Evolutionary conservation across 2,329 filamentous ascomycete genomes (phyloP).

Genomic region (Clonostachys byssicola): DNA sequence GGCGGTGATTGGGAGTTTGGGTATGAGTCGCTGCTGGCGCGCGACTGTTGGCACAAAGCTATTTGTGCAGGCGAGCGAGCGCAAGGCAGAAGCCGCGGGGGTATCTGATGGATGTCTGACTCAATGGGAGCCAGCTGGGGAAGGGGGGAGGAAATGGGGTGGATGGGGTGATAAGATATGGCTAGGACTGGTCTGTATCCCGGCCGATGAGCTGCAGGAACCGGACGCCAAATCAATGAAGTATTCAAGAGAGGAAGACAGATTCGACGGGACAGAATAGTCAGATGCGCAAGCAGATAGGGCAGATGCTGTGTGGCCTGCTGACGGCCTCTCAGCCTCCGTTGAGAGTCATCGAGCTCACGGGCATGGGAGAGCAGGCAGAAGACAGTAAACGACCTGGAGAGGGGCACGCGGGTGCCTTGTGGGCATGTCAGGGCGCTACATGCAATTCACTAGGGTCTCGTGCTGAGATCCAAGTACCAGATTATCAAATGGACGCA

Average conservation of each 20-base stretch:
- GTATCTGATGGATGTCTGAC: too few relatives aligned
- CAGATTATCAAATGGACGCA: not conserved
- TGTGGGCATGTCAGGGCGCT: not conserved
- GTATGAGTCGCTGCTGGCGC: too few relatives aligned
- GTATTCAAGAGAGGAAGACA: constrained; percentile 12
- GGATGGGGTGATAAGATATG: too few relatives aligned
- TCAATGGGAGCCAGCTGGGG: too few relatives aligned
- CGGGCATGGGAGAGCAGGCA: constrained; percentile 14
- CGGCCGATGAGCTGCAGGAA: constrained; percentile 2
- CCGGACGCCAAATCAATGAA: not conserved
- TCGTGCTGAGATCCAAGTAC: not conserved
- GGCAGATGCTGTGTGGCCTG: constrained; percentile 19
- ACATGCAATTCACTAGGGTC: not conserved
- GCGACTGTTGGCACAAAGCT: too few relatives aligned
- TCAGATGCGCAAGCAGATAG: too few relatives aligned
- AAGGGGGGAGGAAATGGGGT: too few relatives aligned
- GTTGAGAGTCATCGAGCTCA: constrained; percentile 10
- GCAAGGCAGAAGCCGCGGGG: too few relatives aligned
- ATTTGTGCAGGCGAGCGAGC: too few relatives aligned
- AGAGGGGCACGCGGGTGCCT: not conserved
- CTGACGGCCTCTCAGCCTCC: constrained; percentile 36
- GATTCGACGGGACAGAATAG: not conserved
- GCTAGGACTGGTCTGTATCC: too few relatives aligned
- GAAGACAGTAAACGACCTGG: constrained; percentile 1
- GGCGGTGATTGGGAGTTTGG: too few relatives aligned